Conservation (phyloP, 768 basidiomycete species). For the Suillus variegatus region DNA sequence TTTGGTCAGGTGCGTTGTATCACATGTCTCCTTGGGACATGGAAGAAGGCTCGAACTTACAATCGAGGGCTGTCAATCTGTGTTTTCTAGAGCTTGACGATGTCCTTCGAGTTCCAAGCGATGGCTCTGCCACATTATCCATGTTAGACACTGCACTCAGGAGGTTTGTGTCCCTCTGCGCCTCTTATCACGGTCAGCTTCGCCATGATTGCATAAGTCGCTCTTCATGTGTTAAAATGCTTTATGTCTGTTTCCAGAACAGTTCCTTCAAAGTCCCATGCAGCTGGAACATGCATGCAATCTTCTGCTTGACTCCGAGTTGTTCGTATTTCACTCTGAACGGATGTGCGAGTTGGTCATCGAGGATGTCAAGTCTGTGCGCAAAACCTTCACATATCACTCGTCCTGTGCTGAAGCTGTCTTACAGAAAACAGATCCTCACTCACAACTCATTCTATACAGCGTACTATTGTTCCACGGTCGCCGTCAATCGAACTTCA, state of each 20-base stretch:
- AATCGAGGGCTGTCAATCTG: conserved; percentile 1
- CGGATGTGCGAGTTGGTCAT: conserved; percentile 84
- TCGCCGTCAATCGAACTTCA: conserved; percentile 63
- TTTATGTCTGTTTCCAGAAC: conserved; percentile 48
- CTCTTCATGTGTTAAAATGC: not conserved
- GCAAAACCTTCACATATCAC: conserved; percentile 22
- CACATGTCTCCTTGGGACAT: conserved; percentile 10
- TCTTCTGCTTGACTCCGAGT: conserved; percentile 77
- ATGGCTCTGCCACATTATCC: conserved; percentile 60
- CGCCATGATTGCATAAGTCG: conserved; percentile 3
- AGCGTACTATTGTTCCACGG: conserved; percentile 78
- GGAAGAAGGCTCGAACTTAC: conserved; percentile 11
- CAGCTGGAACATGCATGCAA: conserved; percentile 85
- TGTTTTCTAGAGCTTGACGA: conserved; percentile 78
- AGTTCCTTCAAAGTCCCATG: conserved; percentile 79
- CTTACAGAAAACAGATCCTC: conserved; percentile 79
- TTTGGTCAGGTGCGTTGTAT: conserved; percentile 77
- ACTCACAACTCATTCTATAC: conserved; percentile 78
- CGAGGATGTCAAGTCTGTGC: conserved; percentile 66
- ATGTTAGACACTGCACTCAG: conserved; percentile 78
- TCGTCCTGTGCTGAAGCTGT: conserved; percentile 10
- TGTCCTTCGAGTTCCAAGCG: conserved; percentile 64
- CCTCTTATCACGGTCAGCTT: conserved; percentile 81
- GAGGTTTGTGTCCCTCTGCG: conserved; percentile 76
- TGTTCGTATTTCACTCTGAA: conserved; percentile 90